A percentile compares a stretch with the other conserved stretches of the same genome.
These are phyloP conservation scores for Closterium sp. DNA, from an alignment of 139 green algal species.

Conservation along the genomic window DNA sequence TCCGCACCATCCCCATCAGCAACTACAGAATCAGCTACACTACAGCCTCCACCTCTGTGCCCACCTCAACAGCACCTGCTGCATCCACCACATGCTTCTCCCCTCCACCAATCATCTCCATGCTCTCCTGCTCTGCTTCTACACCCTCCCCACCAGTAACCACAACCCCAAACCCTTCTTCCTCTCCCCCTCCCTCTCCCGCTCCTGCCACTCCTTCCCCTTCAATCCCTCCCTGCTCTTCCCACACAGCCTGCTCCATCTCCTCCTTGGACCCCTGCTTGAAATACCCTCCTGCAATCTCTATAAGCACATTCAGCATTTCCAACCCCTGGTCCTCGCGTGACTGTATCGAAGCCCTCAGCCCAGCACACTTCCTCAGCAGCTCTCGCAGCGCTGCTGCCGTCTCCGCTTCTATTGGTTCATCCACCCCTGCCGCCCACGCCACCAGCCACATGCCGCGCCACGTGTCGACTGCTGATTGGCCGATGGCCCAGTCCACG, in stretches of 20 bases:
- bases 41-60: background rate
- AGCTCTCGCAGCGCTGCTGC: background rate
- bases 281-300: background rate
- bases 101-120: background rate
- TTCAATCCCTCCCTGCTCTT: background rate
- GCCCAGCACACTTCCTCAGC: background rate
- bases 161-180: background rate
- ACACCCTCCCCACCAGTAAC: background rate
- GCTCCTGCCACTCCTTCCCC: background rate
- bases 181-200: background rate
- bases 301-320: background rate
- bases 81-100: background rate
- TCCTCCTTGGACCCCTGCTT: background rate
- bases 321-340: background rate
- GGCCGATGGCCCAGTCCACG: background rate
- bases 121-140: background rate
- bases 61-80: background rate
- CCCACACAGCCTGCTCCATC: background rate
- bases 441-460: background rate
- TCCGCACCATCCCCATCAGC: background rate
- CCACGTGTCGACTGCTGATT: background rate
- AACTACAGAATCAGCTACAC: background rate
- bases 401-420: background rate
- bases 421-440: background rate
- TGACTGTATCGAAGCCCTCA: background rate